Base-by-base conservation (phyloP, 78 protist genomes). In the Dictyostelium brefeldianum region DNA sequence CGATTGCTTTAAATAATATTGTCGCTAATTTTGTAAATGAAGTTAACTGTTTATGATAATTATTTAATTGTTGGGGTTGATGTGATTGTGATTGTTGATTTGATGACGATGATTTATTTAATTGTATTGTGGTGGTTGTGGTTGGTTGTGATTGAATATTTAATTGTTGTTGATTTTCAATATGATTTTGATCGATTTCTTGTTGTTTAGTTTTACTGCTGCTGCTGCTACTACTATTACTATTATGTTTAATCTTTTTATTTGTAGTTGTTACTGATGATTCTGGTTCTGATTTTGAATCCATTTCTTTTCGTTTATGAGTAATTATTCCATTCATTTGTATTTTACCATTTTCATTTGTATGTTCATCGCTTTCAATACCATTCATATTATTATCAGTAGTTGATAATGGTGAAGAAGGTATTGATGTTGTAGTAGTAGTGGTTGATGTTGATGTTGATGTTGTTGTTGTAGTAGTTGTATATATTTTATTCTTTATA, bases 21-120 rank as follows among this genome's bases (percentile, higher is more conserved):
- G 83, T 53, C 54, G 83, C 20, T 53, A 78, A 25, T 22, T 57
- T 78, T 11, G 83, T 78, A 41, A 54, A 78, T 78, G 83, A 78
- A 8, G 54, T 17, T 27, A 78, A 36, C n/a, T 78, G 46, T 31
- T 78, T 78, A n/a, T 78, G 65, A 78, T 78, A 78, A 31, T 14
- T 18, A 8, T n/a, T 43, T 50, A 25, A 27, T 43, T 73, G 48
- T 20, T 73, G 54, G 2, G 5, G 31, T n/a, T 73, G 29, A 15
- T 73, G 79, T 20, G 18, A n/a, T 75, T 11, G 10, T 75, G 15
- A 25, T 71, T 20, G 62, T 20, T 46, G 79, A 46, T 36, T 11
- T 9, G 79, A 0, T 36, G 79, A 7, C n/a, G n/a, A n/a, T n/a
- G n/a, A n/a, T n/a, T n/a, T n/a, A n/a, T n/a, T n/a, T n/a, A n/a